Evolutionary conservation across 2,329 filamentous ascomycete species (phyloP).

Genomic region (Periconia sp.): DNA sequence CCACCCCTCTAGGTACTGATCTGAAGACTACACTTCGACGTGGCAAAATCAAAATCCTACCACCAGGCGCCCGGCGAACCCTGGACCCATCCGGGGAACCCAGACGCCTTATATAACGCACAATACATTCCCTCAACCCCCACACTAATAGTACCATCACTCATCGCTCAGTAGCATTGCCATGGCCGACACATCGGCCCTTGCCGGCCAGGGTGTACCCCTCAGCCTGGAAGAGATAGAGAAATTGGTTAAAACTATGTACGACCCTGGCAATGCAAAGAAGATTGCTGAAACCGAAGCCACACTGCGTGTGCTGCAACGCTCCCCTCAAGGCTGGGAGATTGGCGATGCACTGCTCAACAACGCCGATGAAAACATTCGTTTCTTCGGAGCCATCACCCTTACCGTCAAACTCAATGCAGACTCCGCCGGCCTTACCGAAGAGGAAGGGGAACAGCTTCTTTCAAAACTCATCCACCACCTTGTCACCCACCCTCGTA

Average conservation of each 20-base stretch:
- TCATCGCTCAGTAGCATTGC: not conserved
- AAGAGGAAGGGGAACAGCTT: slow-evolving; percentile 38
- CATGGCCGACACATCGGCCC: slow-evolving; percentile 24
- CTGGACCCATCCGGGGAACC: not conserved
- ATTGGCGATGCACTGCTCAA: slow-evolving; percentile 75
- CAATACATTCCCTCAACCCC: not conserved
- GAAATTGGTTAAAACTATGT: slow-evolving; percentile 54
- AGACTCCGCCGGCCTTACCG: slow-evolving; percentile 58
- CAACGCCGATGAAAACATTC: slow-evolving; percentile 71
- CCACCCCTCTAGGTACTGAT: not conserved
- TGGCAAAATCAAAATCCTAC: not conserved
- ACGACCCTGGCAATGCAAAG: slow-evolving; percentile 49
- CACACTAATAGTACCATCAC: not conserved
- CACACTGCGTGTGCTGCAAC: slow-evolving; percentile 76
- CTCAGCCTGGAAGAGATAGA: slow-evolving; percentile 39
- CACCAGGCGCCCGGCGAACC: not conserved
- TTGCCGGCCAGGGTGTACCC: slow-evolving; percentile 22
- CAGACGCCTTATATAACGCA: not conserved
- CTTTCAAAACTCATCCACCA: slow-evolving; percentile 41
- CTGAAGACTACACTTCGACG: not conserved
- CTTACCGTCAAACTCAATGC: slow-evolving; percentile 93
- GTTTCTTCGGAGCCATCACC: slow-evolving; percentile 91
- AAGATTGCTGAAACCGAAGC: slow-evolving; percentile 64
- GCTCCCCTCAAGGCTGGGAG: slow-evolving; percentile 79
- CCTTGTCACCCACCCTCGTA: slow-evolving; percentile 40